Conservation (phyloP, 176 grass and related monocot species). For the Oryza meridionalis region DNA sequence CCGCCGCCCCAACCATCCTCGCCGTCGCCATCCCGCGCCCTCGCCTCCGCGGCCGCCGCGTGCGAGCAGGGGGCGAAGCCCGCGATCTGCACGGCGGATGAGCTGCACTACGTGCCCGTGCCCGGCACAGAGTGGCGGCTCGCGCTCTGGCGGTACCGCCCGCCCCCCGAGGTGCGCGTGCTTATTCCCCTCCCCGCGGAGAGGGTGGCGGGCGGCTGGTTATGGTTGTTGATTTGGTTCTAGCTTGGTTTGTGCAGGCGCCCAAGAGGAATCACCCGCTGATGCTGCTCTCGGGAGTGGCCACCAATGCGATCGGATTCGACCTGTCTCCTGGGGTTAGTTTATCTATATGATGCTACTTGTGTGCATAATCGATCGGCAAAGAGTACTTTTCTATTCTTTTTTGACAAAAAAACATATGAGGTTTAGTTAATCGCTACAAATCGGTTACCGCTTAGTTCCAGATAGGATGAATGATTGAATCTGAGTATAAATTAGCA, state of each 20-base stretch:
- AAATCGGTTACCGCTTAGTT: background rate
- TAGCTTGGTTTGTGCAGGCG: constrained; percentile 52
- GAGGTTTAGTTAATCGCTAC: background rate
- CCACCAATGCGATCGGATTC: constrained; percentile 89
- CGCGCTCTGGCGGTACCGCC: constrained; percentile 89
- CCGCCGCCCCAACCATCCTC: constrained; percentile 13
- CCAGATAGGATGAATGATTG: background rate
- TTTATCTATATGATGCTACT: background rate
- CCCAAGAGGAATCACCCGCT: constrained; percentile 95
- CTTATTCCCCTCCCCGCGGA: background rate
- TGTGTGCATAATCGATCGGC: background rate
- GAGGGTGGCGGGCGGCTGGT: background rate
- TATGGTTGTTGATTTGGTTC: constrained; percentile 15
- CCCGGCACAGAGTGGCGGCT: constrained; percentile 92
- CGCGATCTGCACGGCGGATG: constrained; percentile 85
- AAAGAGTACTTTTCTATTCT: background rate
- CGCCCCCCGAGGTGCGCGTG: constrained; percentile 68
- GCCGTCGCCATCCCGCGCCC: background rate
- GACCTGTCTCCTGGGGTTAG: constrained; percentile 96
- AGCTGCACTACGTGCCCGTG: constrained; percentile 89
- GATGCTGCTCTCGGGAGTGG: constrained; percentile 94
- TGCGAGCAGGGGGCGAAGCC: constrained; percentile 63
- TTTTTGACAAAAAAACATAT: background rate
- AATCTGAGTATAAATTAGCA: background rate
- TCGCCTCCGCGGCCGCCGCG: background rate